phyloP scores from a whole-genome alignment of 805 yeast species.

The Saturnispora hagleri region DNA sequence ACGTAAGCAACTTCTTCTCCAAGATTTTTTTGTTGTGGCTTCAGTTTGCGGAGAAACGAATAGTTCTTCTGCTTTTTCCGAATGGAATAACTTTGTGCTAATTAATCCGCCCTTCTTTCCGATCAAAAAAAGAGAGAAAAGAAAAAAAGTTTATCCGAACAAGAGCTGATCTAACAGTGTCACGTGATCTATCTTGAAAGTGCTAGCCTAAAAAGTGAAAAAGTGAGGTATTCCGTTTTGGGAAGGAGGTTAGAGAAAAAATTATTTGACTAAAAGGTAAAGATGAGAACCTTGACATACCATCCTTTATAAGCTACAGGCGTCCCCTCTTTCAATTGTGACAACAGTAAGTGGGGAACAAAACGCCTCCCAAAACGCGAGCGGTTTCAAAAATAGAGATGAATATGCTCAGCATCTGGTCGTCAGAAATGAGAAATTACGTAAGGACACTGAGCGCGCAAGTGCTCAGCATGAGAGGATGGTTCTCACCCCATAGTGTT shows the following conservation, averaged over 20 bases:
- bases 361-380: neutral
- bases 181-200: neutral
- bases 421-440: neutral
- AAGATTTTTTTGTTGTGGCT: neutral
- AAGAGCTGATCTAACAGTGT: neutral
- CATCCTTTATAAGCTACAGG: neutral
- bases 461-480: neutral
- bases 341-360: constrained; percentile 4
- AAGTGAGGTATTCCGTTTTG: no score
- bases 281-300: neutral
- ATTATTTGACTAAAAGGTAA: neutral
- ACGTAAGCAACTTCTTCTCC: neutral
- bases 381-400: neutral
- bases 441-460: neutral
- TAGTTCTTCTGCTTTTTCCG: neutral
- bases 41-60: neutral
- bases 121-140: no score
- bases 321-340: constrained; percentile 1
- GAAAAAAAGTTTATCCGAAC: no score
- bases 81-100: neutral
- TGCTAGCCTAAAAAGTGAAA: no score
- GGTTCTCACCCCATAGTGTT: neutral
- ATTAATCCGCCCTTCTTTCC: neutral
- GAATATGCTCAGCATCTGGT: neutral
- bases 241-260: neutral